Evolutionary conservation across 306 rosid species (phyloP), one percentile per base, ranked within the genome.

Genomic region (Sophora flavescens): DNA sequence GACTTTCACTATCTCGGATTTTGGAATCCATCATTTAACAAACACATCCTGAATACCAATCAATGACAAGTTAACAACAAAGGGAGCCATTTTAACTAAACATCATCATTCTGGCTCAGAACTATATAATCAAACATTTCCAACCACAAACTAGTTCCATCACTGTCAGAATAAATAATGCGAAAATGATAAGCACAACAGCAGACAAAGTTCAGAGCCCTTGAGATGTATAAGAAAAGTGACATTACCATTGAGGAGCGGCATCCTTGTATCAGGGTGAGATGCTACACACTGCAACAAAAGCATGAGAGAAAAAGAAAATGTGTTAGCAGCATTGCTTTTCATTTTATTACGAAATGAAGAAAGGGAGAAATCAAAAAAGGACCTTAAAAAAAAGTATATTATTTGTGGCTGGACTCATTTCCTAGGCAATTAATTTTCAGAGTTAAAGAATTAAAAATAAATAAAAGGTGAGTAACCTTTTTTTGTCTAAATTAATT

Each of bases 261-360:
- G 67, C 87, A 87, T 87, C 83, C 92, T 87, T 28, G 98, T 93
- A 48, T 90, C 90, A 15, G 92, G 89, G 77, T 93, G 94, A 78
- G 98, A 90, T 6, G 98, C 98, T 63, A 90, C 94, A 67, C 93
- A 90, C 96, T 93, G 86, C 59, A 82, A 76, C 67, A 61, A 81
- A 71, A 33, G 45, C 35, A 62, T 14, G 51, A 62, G 75, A 59
- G 16, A 36, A 57, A 82, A 2, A 32, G 32, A 74, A 14, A 75
- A 64, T 9, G 30, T 6, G n/a, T 38, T 77, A 65, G 70, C 79
- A 70, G 16, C 51, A 63, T 62, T 1, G 0, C 47, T 80, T 63
- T 9, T 3, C 17, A 59, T 38, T 17, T 68, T 33, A 9, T 18
- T 22, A 8, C 26, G 6, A 33, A 45, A 56, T 73, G 30, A 36